Conservation (phyloP, 2,329 filamentous ascomycete species). For the Kalmusia sp. region DNA sequence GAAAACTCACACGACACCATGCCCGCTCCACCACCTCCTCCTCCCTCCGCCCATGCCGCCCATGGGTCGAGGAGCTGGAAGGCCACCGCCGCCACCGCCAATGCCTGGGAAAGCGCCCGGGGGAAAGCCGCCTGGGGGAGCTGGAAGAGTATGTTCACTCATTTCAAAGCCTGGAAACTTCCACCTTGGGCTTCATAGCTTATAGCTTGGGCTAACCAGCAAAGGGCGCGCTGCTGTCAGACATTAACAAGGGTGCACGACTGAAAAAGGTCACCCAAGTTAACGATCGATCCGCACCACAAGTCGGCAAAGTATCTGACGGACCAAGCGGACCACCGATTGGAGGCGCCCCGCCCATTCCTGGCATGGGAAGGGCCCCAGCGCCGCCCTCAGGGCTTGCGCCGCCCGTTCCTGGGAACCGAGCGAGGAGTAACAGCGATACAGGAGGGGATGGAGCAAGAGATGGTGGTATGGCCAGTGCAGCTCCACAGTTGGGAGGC, state of each 20-base stretch:
- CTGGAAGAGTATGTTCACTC: slow-evolving; percentile 42
- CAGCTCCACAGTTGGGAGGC: slow-evolving; percentile 79
- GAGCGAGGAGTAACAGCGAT: slow-evolving; percentile 86
- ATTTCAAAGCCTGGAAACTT: neutral
- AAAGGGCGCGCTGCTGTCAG: slow-evolving; percentile 83
- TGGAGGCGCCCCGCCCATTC: slow-evolving; percentile 83
- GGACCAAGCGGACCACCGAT: slow-evolving; percentile 67
- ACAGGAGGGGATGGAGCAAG: slow-evolving; percentile 51
- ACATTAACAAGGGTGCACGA: slow-evolving; percentile 81
- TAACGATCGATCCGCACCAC: slow-evolving; percentile 89
- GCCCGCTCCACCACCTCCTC: slow-evolving; percentile 42
- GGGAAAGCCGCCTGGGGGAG: slow-evolving; percentile 37
- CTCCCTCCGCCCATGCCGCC: slow-evolving; percentile 47
- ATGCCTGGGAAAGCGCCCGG: slow-evolving; percentile 45
- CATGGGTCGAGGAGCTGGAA: slow-evolving; percentile 46
- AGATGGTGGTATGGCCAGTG: slow-evolving; percentile 30
- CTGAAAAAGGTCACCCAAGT: slow-evolving; percentile 83
- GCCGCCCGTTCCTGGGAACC: slow-evolving; percentile 68
- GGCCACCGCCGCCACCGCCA: slow-evolving; percentile 44
- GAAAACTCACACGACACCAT: slow-evolving; percentile 32
- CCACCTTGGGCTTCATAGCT: neutral
- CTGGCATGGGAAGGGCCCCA: slow-evolving; percentile 57
- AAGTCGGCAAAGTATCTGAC: slow-evolving; percentile 64
- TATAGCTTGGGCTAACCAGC: slow-evolving; percentile 32
- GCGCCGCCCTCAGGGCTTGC: slow-evolving; percentile 70